Conservation (phyloP, 2,329 filamentous ascomycete species). For the Alternaria hordeiaustralica region DNA sequence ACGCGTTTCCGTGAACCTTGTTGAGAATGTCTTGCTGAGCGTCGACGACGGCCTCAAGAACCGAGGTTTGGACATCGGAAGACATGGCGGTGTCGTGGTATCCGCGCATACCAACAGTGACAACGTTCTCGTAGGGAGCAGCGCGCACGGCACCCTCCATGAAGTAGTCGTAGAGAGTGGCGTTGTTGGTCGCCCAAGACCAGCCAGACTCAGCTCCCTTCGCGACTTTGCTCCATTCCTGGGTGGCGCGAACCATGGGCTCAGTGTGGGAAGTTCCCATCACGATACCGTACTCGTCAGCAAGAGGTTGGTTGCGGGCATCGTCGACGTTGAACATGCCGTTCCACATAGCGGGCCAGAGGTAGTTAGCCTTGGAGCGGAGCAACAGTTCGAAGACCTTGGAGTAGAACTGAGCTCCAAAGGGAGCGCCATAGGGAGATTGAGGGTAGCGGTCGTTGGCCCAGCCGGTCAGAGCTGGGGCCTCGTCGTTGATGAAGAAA, state of each 20-base stretch:
- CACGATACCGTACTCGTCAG: constrained; percentile 76
- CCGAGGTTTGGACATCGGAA: constrained; percentile 62
- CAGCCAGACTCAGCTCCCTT: constrained; percentile 62
- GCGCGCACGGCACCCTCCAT: constrained; percentile 69
- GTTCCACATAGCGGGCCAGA: constrained; percentile 77
- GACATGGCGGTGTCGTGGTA: constrained; percentile 69
- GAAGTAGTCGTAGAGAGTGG: constrained; percentile 72
- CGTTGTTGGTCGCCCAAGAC: constrained; percentile 74
- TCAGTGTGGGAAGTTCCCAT: constrained; percentile 77
- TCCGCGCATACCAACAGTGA: constrained; percentile 73
- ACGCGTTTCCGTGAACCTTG: constrained; percentile 61
- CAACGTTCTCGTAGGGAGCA: constrained; percentile 69
- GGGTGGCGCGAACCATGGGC: constrained; percentile 68
- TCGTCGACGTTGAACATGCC: constrained; percentile 77
- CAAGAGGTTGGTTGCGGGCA: constrained; percentile 69
- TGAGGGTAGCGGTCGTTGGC: constrained; percentile 61
- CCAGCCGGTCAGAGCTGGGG: constrained; percentile 71
- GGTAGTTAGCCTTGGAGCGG: constrained; percentile 73
- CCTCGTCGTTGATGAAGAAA: constrained; percentile 75
- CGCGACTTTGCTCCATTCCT: constrained; percentile 56
- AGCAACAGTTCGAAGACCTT: constrained; percentile 75
- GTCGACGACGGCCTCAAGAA: constrained; percentile 66
- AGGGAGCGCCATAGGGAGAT: constrained; percentile 53
- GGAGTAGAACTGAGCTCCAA: constrained; percentile 69
- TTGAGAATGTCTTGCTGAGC: constrained; percentile 66